Conservation (phyloP, 768 basidiomycete genomes). For the Suillus weaverae region DNA sequence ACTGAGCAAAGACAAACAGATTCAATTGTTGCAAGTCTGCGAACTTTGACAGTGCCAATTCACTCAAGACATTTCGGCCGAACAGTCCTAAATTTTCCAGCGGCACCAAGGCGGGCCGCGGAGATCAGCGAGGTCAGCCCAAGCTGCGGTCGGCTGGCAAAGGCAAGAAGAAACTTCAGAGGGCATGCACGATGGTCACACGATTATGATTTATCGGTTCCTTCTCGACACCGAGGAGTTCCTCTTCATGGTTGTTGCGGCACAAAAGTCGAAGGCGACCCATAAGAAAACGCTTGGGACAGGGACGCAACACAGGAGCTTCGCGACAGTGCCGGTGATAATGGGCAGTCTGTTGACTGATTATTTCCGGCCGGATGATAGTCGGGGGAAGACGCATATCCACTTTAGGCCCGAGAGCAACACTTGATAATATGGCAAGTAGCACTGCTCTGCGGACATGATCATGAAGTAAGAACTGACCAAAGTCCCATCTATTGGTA, state of each 20-base stretch:
- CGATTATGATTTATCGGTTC: not conserved
- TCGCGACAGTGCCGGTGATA: slow-evolving; percentile 2
- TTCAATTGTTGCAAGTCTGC: not conserved
- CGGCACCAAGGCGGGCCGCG: not conserved
- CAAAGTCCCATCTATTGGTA: not conserved
- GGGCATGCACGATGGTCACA: not conserved
- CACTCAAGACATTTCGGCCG: not conserved
- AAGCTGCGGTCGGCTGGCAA: not conserved
- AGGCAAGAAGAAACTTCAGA: not conserved
- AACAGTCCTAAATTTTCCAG: not conserved
- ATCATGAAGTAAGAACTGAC: not conserved
- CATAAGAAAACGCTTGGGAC: not conserved
- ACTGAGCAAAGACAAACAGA: not conserved
- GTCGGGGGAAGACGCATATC: not conserved
- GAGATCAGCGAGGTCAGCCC: not conserved
- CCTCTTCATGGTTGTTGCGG: not conserved
- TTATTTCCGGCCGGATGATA: not conserved
- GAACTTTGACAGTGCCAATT: not conserved
- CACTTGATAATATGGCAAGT: not conserved
- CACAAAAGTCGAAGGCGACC: not conserved
- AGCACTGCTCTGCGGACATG: not conserved
- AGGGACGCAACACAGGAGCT: not conserved
- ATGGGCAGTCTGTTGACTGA: slow-evolving; percentile 1
- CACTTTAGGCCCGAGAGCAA: slow-evolving; percentile 1
- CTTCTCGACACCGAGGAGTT: not conserved